Base-by-base conservation (phyloP, 352 stramenopile species). In the Globisporangium irregulare region DNA sequence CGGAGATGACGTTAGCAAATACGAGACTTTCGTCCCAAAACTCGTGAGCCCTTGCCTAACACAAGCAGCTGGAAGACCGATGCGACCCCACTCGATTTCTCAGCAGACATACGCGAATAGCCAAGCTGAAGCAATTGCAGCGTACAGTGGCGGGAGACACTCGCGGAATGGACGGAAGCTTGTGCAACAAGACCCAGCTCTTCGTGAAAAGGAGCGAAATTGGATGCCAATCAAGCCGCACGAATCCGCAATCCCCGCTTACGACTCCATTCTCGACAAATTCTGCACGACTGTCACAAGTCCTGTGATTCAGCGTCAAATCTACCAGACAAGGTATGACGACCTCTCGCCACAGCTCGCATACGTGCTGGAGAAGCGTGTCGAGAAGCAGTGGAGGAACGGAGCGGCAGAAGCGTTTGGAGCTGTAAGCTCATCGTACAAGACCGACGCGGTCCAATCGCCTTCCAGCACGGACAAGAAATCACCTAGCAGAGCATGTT, bases 191-290 rank as follows among this genome's bases (percentile, higher is more conserved):
- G 53, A 79, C 20, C 67, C 69, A n/a, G 29, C 25, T 18, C 43
- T 77, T 3, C 22, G 62, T 34, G 74, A 79, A 25, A 71, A 76
- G 62, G 81, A 93, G 51, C 73, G 67, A 25, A 87, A 81, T 55
- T 93, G 86, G 86, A 79, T 87, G 7, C 70, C 72, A 3, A 76
- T 68, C 20, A 89, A 74, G 0, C 70, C 73, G 1, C 74, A 75
- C 27, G 76, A 90, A 48, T 86, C 81, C 1, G 66, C 78, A 6
- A 86, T 92, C 8, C 84, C 86, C 5, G 7, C 64, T 12, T 93
- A 93, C 43, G 84, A 93, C 62, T 91, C 86, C 27, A 93, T 93
- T 43, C 61, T 93, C 15, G 86, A 93, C 73, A 92, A 90, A 68
- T 88, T 84, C 57, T 92, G 86, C 73, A 84, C 81, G 12, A 90